Base-by-base conservation (phyloP, 2,329 filamentous ascomycete species). In the Mollisiaceae sp. region DNA sequence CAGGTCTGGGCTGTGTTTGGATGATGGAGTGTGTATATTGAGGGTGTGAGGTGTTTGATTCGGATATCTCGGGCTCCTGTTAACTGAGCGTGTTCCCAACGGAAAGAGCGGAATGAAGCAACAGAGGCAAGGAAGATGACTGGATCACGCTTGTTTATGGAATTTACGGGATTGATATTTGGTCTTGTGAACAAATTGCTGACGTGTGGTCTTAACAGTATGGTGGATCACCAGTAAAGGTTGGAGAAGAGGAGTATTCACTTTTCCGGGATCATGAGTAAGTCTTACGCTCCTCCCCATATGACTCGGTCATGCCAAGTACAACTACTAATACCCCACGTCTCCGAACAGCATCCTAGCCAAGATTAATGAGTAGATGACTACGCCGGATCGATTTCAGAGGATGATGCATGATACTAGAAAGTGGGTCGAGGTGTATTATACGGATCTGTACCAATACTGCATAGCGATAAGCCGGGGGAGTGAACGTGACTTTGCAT, bases 261-360 rank as follows among this genome's bases (percentile, higher is more conserved):
- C 89, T 99, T 71, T 99, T 97, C 91, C 88, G 95, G 77, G 95
- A 99, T 82, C 91, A 93, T 84, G 95, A 99, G 94, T 98, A 89
- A 82, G 94, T 91, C 20, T 38, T 60, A 41, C 57, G 18, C 27
- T 27, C 45, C 27, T 38, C 14, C 39, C 39, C 20, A 35, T 62
- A 20, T 12, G 27, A 20, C 36, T 22, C 36, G 4, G 47, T 14
- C 12, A 43, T 11, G 9, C 11, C 14, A 47, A 47, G 35, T 11
- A 36, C 35, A 54, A 54, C n/a, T 52, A 62, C 60, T 67, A 39
- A 65, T 52, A n/a, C n/a, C 18, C n/a, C 20, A 2, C 45, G 20
- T 47, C n/a, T 27, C 32, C 20, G 43, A 47, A 47, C 75, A 97
- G 94, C 80, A 92, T 99, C 74, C 89, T 99, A 68, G 95, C 95